Conservation (phyloP, 1,284 basidiomycete genomes). For the Entoloma clypeatum region DNA sequence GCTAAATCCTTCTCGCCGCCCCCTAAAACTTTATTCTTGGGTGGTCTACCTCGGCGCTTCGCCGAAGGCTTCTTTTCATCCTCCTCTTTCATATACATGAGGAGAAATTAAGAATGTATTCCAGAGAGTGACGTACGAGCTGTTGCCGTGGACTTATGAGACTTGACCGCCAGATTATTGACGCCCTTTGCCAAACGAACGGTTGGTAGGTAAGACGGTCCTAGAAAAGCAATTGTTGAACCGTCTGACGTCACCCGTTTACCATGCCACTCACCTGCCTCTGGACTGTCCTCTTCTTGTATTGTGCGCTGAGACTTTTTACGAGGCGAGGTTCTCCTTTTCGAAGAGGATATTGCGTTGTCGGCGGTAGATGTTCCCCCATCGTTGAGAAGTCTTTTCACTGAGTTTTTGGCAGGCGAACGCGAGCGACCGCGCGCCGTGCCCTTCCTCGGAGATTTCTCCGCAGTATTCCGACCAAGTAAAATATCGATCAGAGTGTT, state of each 20-base stretch:
- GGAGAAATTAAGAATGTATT: not conserved
- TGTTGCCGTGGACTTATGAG: conserved; percentile 10
- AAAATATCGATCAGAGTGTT: conserved; percentile 37
- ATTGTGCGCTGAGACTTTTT: conserved; percentile 12
- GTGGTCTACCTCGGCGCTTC: conserved; percentile 11
- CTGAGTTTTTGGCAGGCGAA: conserved; percentile 25
- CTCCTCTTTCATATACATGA: not conserved
- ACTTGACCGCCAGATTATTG: conserved; percentile 1
- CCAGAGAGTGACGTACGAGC: not conserved
- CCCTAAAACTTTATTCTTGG: conserved; percentile 2
- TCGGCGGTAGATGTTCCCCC: not conserved
- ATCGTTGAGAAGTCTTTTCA: conserved; percentile 1
- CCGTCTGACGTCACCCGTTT: not conserved
- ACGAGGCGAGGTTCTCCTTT: conserved; percentile 17
- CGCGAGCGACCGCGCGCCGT: conserved; percentile 21
- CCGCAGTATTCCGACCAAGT: conserved; percentile 31
- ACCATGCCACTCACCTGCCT: conserved; percentile 12
- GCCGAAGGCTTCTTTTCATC: conserved; percentile 1
- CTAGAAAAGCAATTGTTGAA: conserved; percentile 2
- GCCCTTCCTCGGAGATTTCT: conserved; percentile 24
- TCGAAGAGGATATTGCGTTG: not conserved
- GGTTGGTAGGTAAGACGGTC: conserved; percentile 3
- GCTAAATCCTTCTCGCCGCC: not conserved
- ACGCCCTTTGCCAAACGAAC: not conserved
- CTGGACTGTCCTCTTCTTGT: not conserved